Evolutionary conservation across 2,329 filamentous ascomycete species (phyloP).

Genomic region (Cadophora sp.): DNA sequence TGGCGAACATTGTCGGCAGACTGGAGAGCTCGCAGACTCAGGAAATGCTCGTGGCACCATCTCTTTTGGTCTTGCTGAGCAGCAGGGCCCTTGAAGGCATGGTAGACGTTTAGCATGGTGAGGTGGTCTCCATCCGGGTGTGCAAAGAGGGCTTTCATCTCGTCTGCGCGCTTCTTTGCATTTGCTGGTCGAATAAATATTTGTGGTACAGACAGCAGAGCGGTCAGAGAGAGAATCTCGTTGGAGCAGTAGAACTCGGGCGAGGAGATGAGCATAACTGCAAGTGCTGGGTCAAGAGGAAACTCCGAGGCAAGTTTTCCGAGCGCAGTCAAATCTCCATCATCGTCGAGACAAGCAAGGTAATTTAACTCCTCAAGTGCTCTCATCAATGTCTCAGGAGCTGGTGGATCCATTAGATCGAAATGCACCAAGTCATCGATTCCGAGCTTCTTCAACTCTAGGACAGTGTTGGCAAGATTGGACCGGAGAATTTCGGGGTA

Average conservation of each 20-base stretch:
- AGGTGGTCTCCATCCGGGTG: constrained; percentile 95
- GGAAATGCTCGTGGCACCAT: constrained; percentile 98
- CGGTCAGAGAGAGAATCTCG: constrained; percentile 94
- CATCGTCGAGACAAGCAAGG: constrained; percentile 93
- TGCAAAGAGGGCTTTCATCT: constrained; percentile 95
- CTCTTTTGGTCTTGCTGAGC: constrained; percentile 78
- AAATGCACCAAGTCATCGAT: constrained; percentile 97
- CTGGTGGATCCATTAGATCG: constrained; percentile 97
- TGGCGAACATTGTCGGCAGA: constrained; percentile 93
- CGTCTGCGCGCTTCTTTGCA: constrained; percentile 88
- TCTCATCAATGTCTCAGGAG: constrained; percentile 97
- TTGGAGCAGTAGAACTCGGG: constrained; percentile 99
- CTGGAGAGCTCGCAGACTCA: constrained; percentile 85
- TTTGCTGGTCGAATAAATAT: constrained; percentile 88
- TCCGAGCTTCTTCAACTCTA: constrained; percentile 97
- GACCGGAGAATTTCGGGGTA: constrained; percentile 95
- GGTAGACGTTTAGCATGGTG: constrained; percentile 96
- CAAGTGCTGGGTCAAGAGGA: constrained; percentile 89
- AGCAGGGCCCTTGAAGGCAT: constrained; percentile 85
- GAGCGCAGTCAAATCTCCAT: constrained; percentile 87
- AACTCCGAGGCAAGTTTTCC: constrained; percentile 93
- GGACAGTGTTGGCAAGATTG: constrained; percentile 91
- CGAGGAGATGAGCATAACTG: constrained; percentile 97
- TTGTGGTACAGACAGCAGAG: constrained; percentile 91
- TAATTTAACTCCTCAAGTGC: constrained; percentile 98